phyloP scores from a whole-genome alignment of 2,329 filamentous ascomycete species.

The Aphanoascus verrucosus region DNA sequence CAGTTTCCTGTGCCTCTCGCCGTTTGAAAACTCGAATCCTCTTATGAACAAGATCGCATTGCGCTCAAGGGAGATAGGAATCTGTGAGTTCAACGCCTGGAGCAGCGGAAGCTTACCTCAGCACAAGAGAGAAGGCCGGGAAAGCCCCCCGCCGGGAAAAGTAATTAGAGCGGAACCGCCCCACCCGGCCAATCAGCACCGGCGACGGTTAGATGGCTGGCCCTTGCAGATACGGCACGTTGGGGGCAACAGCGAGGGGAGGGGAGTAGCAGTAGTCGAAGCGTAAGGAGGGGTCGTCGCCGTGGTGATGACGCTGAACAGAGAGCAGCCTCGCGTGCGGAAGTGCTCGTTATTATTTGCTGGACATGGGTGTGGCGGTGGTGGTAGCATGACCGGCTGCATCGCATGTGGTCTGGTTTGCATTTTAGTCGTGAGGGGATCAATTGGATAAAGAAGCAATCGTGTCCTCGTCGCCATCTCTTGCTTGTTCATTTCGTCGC shows the following conservation, averaged over 20 bases:
- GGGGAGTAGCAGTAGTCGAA: too few species aligned
- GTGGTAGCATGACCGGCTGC: slow-evolving; percentile 6
- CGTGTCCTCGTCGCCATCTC: background rate
- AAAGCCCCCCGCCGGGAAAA: background rate
- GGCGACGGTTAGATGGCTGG: too few species aligned
- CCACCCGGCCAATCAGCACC: background rate
- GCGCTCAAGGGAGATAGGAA: too few species aligned
- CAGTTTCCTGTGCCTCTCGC: background rate
- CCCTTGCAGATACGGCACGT: background rate
- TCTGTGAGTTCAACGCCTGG: too few species aligned
- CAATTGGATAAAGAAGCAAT: background rate
- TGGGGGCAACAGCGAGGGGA: background rate
- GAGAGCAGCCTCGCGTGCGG: background rate
- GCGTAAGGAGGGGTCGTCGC: too few species aligned
- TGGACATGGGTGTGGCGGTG: slow-evolving; percentile 5
- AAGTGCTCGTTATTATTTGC: background rate
- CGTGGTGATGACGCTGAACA: background rate
- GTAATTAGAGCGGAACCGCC: slow-evolving; percentile 2
- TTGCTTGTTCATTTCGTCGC: background rate
- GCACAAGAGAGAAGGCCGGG: background rate
- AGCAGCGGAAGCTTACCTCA: slow-evolving; percentile 1
- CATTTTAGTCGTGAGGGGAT: background rate
- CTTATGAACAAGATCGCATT: too few species aligned
- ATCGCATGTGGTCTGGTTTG: background rate
- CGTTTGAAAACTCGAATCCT: background rate